phyloP scores from a whole-genome alignment of 148 eudicot genomes.

The Camellia lanceoleosa region DNA sequence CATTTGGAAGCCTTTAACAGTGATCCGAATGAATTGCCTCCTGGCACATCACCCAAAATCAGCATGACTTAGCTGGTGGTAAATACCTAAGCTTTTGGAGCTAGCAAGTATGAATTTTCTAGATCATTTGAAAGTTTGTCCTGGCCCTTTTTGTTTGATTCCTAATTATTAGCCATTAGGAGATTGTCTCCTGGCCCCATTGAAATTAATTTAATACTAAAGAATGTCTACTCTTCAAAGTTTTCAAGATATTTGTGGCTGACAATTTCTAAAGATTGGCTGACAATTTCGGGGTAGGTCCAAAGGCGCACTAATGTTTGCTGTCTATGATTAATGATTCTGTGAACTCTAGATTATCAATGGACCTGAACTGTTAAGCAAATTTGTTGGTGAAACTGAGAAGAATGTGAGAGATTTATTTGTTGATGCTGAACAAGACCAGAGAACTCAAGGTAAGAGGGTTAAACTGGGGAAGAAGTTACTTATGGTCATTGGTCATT shows the following conservation, averaged over 20 bases:
- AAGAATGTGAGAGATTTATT: conserved; percentile 96
- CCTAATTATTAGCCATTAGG: too few relatives aligned
- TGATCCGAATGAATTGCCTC: conserved; percentile 63
- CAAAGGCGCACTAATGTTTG: background rate
- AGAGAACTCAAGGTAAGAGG: conserved; percentile 61
- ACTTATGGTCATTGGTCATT: background rate
- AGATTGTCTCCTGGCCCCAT: too few relatives aligned
- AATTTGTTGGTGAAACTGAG: conserved; percentile 99
- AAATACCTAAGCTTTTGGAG: background rate
- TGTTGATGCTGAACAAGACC: conserved; percentile 99
- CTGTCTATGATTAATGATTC: conserved; percentile 11
- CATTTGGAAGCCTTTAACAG: conserved; percentile 62
- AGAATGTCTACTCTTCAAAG: conserved; percentile 3
- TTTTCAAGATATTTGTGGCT: background rate
- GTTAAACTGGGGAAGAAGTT: background rate
- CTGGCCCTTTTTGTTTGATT: too few relatives aligned
- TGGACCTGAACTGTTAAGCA: conserved; percentile 98
- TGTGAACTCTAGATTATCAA: conserved; percentile 63
- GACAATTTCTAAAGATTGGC: background rate
- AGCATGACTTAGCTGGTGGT: conserved; percentile 19
- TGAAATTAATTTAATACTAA: background rate
- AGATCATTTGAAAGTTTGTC: too few relatives aligned
- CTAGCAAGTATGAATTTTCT: background rate
- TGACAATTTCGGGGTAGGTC: too few relatives aligned
- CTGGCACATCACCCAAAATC: conserved; percentile 58